Base-by-base conservation (phyloP, 306 rosid species). In the Alnus rubra region DNA sequence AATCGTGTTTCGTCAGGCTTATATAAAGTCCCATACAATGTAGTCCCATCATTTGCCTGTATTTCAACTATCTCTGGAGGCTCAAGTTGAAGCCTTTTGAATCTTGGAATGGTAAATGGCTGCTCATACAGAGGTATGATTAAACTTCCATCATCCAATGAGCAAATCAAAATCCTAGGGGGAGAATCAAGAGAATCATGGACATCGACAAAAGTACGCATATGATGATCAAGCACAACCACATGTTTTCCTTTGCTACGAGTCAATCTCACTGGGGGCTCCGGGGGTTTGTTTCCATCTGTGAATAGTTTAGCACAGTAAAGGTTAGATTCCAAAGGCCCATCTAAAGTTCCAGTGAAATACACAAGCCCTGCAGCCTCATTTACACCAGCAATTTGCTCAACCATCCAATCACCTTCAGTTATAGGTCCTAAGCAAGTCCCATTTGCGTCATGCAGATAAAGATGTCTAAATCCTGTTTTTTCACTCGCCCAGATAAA, bases 371-470 rank as follows among this genome's bases (percentile, higher is more conserved):
- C 97, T 2, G 83, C 83, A 75, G 92, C 96, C 76, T 95, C 98
- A 35, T 95, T 91, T 79, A 95, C 87, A 23, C 99, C 99, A 2
- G 96, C 94, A 50, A 95, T 89, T 87, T 91, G 97, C 80, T 95
- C 99, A 67, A 95, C 99, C 97, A 95, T 89, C 99, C 99, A 95
- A 42, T 92, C 93, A 55, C 99, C 99, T 87, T 90, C 93, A 4
- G 99, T 95, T 72, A 93, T 84, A 65, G 97, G 90, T 72, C 98
- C 97, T 78, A 91, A 84, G 82, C 93, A 92, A 74, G 78, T 76
- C 35, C 97, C 98, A 81, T 80, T 86, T 18, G 91, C 85, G 79
- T 90, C 98, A 76, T 95, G 93, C 73, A 93, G 82, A 81, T 93
- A 95, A 69, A 95, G 91, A 85, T 95, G 99, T 80, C 94, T 88